Base-by-base conservation (phyloP, 768 basidiomycete species). In the Tylopilus plumbeoviolaceoides region DNA sequence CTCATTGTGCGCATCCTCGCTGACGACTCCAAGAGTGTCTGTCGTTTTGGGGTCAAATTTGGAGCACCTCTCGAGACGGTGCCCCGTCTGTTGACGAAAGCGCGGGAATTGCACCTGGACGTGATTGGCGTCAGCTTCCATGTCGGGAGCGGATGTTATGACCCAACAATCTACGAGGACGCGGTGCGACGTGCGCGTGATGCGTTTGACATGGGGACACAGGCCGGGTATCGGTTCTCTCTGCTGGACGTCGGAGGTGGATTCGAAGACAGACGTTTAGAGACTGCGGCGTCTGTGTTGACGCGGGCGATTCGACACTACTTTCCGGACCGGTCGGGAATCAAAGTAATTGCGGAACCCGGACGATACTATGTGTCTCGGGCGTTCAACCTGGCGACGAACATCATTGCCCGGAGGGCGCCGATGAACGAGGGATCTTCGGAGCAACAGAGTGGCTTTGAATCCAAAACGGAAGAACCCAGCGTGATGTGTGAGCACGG, bases 61-160 rank as follows among this genome's bases (percentile, higher is more conserved):
- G 97, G 97, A n/a, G 95, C 95, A 0, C 83, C 94, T 1, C 78
- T 98, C 43, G 76, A 73, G 23, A 78, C 83, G 14, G 93, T 97
- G 20, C 89, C 90, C 4, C 79, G 76, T 14, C 80, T 99, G 20
- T 78, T 99, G 48, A 72, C 75, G 14, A 89, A 85, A 60, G 97
- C 95, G 2, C 78, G 78, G 59, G 84, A 89, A 60, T 78, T 98
- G 25, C 72, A 74, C 30, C 78, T 99, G 48, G 80, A 94, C 64
- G 94, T 99, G 50, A 78, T 98, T 38, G 97, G 97, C 18, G 89
- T 98, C 53, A 91, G 89, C 71, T 98, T 99, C 81, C 97, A 98
- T 69, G 97, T 98, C 43, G 97, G 97, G 5, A 92, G 89, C 58
- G 97, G 97, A 3, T 95, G 93, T 72, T 97, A 92, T 68, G 95